phyloP scores from a whole-genome alignment of 352 stramenopile species.

The Pythium diclinum region DNA sequence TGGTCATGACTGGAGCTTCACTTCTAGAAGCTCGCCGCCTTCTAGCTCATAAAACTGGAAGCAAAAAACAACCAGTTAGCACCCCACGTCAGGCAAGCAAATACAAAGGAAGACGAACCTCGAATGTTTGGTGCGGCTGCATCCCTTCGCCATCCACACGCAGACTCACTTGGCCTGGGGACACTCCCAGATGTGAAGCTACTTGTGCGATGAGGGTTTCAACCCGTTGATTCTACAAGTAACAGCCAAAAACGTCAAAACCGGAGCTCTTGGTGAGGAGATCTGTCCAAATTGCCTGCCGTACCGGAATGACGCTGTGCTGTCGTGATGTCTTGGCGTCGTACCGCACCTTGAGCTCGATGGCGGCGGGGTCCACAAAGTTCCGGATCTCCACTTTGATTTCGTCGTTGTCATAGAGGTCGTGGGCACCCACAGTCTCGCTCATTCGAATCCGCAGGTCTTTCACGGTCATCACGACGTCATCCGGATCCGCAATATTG shows the following conservation, averaged over 20 bases:
- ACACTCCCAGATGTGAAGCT: conserved; percentile 28
- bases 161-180: conserved; percentile 33
- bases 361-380: conserved; percentile 30
- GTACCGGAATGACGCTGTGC: conserved; percentile 42
- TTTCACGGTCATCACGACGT: conserved; percentile 53
- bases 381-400: conserved; percentile 53
- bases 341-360: conserved; percentile 48
- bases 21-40: conserved; percentile 64
- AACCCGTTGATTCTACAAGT: conserved; percentile 40
- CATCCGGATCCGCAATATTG: conserved; percentile 37
- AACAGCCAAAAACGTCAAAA: not conserved
- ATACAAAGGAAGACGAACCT: conserved; percentile 31
- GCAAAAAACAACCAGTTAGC: conserved; percentile 3
- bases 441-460: conserved; percentile 39
- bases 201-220: conserved; percentile 36
- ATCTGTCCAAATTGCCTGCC: conserved; percentile 4
- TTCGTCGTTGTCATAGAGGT: conserved; percentile 57
- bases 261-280: not conserved
- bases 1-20: conserved; percentile 25
- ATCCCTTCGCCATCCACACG: conserved; percentile 56
- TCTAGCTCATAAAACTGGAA: conserved; percentile 61
- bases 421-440: conserved; percentile 48
- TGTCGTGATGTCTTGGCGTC: conserved; percentile 32
- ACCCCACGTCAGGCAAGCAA: not conserved
- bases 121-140: conserved; percentile 35